Evolutionary conservation across 345 rosid genomes (phyloP), one percentile per base, ranked within the genome.

Genomic region (Salix exigua): DNA sequence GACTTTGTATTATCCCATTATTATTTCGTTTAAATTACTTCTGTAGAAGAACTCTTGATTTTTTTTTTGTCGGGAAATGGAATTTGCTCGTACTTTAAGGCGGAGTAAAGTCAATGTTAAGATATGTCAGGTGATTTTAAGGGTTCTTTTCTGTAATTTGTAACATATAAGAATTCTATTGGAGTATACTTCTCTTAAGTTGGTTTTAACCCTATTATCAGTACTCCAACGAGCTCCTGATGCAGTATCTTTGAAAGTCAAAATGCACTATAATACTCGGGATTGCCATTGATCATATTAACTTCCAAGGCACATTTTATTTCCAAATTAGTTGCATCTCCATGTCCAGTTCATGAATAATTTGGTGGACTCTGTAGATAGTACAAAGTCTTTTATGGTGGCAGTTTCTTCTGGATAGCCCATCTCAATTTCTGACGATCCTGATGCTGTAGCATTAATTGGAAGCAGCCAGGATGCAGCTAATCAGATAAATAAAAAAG

Each of bases 321-420:
- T 67, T 84, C n/a, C 30, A 25, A 30, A 53, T 74, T 35, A 17
- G 50, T 65, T 68, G 66, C 77, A 48, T 28, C n/a, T 53, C 7
- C 37, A 1, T 71, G 19, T 53, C 55, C 21, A 1, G 60, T 75
- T 73, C 63, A 50, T 33, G 12, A 26, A 23, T 53, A 14, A 58
- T 62, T 63, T 19, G 30, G 14, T 62, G 14, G 21, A 12, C 67
- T 73, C 2, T 46, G 61, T 66, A 50, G 53, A 51, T 46, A 65
- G 17, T 80, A 19, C 26, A 40, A 62, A 74, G 64, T 72, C 30
- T 72, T 62, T 58, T 77, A 66, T 80, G 42, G 69, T 76, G 83
- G 87, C 94, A 96, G 99, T 94, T 81, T 84, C 92, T 79, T 87
- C 99, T 48, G 99, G 97, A 75, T 97, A 92, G 78, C 98, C 97